Base-by-base conservation (phyloP, 805 yeast species). In the Barnettozyma sucrosica region DNA sequence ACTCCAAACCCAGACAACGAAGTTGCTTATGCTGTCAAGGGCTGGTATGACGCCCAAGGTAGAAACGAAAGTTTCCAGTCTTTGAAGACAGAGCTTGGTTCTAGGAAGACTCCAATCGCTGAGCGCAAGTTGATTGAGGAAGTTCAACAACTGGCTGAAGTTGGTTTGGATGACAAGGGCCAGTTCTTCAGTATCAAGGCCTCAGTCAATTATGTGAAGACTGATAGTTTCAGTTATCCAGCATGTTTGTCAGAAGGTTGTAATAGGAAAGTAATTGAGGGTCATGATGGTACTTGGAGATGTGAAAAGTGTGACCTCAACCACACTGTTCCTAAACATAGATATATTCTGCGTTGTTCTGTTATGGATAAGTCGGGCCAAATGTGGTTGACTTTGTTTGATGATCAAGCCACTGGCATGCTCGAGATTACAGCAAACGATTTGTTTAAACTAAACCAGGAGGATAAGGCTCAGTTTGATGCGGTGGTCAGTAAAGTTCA, bases 1-100 rank as follows among this genome's bases (percentile, higher is more conserved):
- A 65, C 81, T 33, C 75, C 86, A 11, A 87, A 88, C 59, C 99
- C 99, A 2, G 97, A 90, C 61, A 77, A 86, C 20, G 83, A 87
- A 18, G 97, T 89, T 64, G 92, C 97, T 4, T 89, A 81, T 64
- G 75, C 79, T 46, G 75, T 93, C 56, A 88, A 89, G 66, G 98
- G 98, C 7, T 93, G 99, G 99, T 93, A 81, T 61, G 96, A 89
- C 60, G 77, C 84, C 36, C 80, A 77, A 55, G 97, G 97, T 36
- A 74, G 75, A 20, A 67, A 71, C 46, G 80, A 80, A 47, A 67
- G 65, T 36, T 89, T 86, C 70, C 77, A 78, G 55, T 70, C 81
- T 10, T 66, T 88, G 62, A 81, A 79, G 59, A 64, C 69, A 6
- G 89, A 83, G 54, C 55, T 68, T n/a, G 64, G 64, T 10, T 60